phyloP scores from a whole-genome alignment of 768 basidiomycete genomes.

The Mycena haematopus region DNA sequence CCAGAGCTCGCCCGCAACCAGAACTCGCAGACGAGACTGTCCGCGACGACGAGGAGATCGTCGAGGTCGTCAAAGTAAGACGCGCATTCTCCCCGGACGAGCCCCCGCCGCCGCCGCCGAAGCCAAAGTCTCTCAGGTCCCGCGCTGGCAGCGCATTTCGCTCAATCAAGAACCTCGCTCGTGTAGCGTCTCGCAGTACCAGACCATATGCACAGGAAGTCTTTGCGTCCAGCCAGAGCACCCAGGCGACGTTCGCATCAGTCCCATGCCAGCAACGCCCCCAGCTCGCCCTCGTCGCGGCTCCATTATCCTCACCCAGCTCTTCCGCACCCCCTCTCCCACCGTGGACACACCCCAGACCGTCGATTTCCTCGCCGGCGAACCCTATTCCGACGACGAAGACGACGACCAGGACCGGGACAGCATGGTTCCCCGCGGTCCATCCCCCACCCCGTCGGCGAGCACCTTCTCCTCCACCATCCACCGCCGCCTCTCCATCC shows the following conservation, averaged over 20 bases:
- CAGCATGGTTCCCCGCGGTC: constrained; percentile 24
- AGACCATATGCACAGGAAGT: constrained; percentile 48
- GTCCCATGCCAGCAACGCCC: constrained; percentile 36
- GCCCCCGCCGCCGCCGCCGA: constrained; percentile 34
- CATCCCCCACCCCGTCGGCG: constrained; percentile 28
- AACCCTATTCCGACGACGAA: constrained; percentile 33
- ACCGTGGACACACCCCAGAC: constrained; percentile 33
- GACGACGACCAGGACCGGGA: constrained; percentile 28
- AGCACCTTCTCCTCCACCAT: constrained; percentile 33
- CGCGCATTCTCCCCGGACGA: constrained; percentile 37
- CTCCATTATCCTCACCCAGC: constrained; percentile 45
- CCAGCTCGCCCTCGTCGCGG: constrained; percentile 47
- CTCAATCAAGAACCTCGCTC: constrained; percentile 50
- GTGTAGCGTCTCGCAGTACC: constrained; percentile 36
- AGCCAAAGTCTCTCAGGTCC: constrained; percentile 49
- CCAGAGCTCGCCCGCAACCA: constrained; percentile 31
- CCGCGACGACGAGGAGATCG: constrained; percentile 57
- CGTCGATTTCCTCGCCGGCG: constrained; percentile 38
- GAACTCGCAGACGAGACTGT: constrained; percentile 30
- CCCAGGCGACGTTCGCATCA: constrained; percentile 34
- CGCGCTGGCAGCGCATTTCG: constrained; percentile 55
- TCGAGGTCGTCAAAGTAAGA: constrained; percentile 66
- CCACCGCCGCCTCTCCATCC: constrained; percentile 42
- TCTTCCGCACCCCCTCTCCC: constrained; percentile 40
- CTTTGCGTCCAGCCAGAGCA: constrained; percentile 37